Base-by-base conservation (phyloP, 2,329 filamentous ascomycete genomes). In the Pseudogymnoascus sp. region DNA sequence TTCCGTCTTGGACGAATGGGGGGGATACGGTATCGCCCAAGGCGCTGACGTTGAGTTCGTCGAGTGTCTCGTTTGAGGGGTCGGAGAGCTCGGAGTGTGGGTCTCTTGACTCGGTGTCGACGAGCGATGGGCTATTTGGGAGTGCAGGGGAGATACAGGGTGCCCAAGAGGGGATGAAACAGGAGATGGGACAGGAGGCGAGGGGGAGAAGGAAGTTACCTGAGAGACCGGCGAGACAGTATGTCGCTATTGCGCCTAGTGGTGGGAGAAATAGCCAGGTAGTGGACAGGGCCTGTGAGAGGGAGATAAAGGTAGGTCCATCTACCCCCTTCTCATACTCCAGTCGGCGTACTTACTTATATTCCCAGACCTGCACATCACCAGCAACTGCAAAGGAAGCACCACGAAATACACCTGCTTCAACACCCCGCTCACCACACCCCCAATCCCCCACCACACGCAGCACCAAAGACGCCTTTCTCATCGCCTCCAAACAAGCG, bases 401-500 rank as follows among this genome's bases (percentile, higher is more conserved):
- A n/a, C 14, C 41, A 6, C 22, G 6, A 28, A 47, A 47, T n/a
- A 14, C 20, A 14, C 22, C 22, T 1, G 5, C 22, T 22, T 3
- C 39, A 6, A 25, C 20, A 8, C 9, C 37, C 16, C 35, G 5
- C 6, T 36, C 37, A 9, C 37, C 38, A 12, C 35, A 14, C 7
- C 41, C 20, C 20, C 20, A 20, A 47, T 6, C 22, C 41, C 12
- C 22, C 25, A n/a, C 22, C 22, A 28, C 41, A 1, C 41, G 41
- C 20, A 47, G 2, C 12, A 28, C 20, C 18, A 76, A 77, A 67
- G 79, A 84, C 66, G 70, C 76, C 2, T 79, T 78, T 41, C 76
- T 89, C 1, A 70, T 88, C 14, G 68, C 76, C n/a, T 76, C 78
- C 22, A 85, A 84, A 70, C 68, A 71, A 6, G 71, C 75, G 1